These are phyloP conservation scores for Nakataea oryzae DNA, from an alignment of 2,329 filamentous ascomycete genomes.

Conservation along the genomic window DNA sequence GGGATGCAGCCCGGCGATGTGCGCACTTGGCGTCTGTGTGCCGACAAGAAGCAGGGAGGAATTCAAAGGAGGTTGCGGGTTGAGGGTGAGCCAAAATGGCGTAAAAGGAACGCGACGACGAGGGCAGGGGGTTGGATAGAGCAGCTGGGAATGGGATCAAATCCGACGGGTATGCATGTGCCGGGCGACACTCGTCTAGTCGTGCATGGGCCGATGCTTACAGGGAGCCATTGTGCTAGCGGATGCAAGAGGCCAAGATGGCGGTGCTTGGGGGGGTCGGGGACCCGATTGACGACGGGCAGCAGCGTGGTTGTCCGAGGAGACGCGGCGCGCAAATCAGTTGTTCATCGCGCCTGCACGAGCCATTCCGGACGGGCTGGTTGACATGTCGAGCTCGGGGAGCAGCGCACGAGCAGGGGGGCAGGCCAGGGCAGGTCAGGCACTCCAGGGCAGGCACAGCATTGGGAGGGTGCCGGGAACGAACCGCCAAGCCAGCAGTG, in stretches of 20 bases:
- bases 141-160: neutral
- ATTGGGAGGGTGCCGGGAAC: too few species aligned
- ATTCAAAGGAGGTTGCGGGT: neutral
- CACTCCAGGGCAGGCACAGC: too few species aligned
- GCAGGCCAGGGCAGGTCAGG: too few species aligned
- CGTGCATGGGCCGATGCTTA: constrained; percentile 1
- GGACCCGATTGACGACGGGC: neutral
- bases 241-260: neutral
- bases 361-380: neutral
- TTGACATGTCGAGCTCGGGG: neutral
- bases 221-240: constrained; percentile 3
- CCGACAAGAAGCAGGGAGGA: neutral
- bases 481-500: too few species aligned
- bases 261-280: neutral
- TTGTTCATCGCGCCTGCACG: too few species aligned
- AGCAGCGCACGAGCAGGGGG: too few species aligned
- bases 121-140: too few species aligned
- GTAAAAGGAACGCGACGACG: neutral
- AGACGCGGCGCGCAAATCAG: neutral
- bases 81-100: neutral
- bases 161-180: too few species aligned
- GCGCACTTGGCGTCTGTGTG: too few species aligned
- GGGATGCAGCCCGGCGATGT: neutral
- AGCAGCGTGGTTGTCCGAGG: neutral
- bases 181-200: neutral